Base-by-base conservation (phyloP, 2,329 filamentous ascomycete genomes). In the Sporothrix pseudoabietina region DNA sequence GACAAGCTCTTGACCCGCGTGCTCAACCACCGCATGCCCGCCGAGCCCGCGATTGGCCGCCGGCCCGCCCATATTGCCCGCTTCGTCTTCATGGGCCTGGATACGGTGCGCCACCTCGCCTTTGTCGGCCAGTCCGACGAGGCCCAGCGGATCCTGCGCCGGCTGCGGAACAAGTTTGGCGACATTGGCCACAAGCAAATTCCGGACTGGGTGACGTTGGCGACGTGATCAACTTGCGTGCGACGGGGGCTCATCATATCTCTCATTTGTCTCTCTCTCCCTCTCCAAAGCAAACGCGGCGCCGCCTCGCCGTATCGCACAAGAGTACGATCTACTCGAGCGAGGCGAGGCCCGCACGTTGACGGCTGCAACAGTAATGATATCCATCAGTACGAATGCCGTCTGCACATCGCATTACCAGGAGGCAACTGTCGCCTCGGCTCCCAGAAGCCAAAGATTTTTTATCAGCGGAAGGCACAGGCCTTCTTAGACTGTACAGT, bases 91-190 rank as follows among this genome's bases (percentile, higher is more conserved):
- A 78, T 87, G 39, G 83, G 82, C 8, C 79, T 84, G n/a, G 85
- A 87, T 72, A 85, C 85, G 0, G 82, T 85, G 71, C 82, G 82
- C 65, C 81, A 84, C 71, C 78, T 87, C n/a, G 80, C 81, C 14
- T 79, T 81, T 41, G 78, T 80, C 1, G 84, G 85, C 10, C 78
- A 81, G 75, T 79, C 78, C 7, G 78, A 80, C 4, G 82, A 85
- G 75, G 85, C 85, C 0, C 79, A 83, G 55, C 77, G 79, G 10
- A 78, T 87, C 1, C 79, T 82, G 4, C 69, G 75, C 57, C 73
- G 74, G 22, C 54, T 77, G 41, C 73, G 72, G n/a, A 65, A 66
- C 32, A 74, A 77, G 71, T 77, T 76, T 71, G 73, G 75, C 19
- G 71, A 66, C 39, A 66, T 66, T 66, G 61, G 47, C 10, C 61